Percentiles rank a stretch among this genome's conserved stretches.
These are phyloP conservation scores for Viridothelium virens DNA, from an alignment of 495 filamentous ascomycete species.

Conservation along the genomic window DNA sequence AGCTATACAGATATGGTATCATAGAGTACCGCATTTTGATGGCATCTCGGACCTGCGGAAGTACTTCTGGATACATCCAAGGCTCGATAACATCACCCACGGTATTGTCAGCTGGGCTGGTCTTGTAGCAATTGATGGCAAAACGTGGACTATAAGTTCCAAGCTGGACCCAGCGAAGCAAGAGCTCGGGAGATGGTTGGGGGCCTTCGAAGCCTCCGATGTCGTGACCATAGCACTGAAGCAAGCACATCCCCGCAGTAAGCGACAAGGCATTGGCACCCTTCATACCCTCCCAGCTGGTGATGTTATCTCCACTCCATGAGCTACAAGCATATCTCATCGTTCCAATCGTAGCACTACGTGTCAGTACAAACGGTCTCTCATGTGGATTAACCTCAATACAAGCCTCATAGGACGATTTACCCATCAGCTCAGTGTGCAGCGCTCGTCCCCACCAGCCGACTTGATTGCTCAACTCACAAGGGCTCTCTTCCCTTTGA, in stretches of 20 bases:
- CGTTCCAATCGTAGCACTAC: slow-evolving; percentile 59
- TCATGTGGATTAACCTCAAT: slow-evolving; percentile 46
- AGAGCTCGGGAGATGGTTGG: slow-evolving; percentile 58
- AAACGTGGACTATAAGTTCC: slow-evolving; percentile 61
- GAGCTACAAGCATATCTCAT: slow-evolving; percentile 58
- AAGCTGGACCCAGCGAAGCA: slow-evolving; percentile 63
- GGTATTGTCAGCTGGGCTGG: slow-evolving; percentile 49
- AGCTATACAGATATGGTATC: slow-evolving; percentile 59
- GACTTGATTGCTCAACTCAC: slow-evolving; percentile 32
- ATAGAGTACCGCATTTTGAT: slow-evolving; percentile 63
- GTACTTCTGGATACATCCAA: slow-evolving; percentile 62
- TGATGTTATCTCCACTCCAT: slow-evolving; percentile 47
- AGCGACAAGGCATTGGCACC: slow-evolving; percentile 58
- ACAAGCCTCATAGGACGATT: slow-evolving; percentile 57
- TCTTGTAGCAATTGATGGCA: slow-evolving; percentile 71
- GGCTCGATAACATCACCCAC: slow-evolving; percentile 64
- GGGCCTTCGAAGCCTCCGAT: slow-evolving; percentile 67
- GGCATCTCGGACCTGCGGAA: slow-evolving; percentile 49
- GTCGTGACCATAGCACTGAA: slow-evolving; percentile 62
- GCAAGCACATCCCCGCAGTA: slow-evolving; percentile 56
- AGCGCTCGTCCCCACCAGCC: slow-evolving; percentile 58
- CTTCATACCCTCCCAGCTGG: slow-evolving; percentile 51
- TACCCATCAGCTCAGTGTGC: slow-evolving; percentile 59
- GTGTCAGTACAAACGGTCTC: slow-evolving; percentile 58
- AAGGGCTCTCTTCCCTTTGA: slow-evolving; percentile 4